phyloP scores from a whole-genome alignment of 768 basidiomycete genomes.

The Rhodotorula taiwanensis region DNA sequence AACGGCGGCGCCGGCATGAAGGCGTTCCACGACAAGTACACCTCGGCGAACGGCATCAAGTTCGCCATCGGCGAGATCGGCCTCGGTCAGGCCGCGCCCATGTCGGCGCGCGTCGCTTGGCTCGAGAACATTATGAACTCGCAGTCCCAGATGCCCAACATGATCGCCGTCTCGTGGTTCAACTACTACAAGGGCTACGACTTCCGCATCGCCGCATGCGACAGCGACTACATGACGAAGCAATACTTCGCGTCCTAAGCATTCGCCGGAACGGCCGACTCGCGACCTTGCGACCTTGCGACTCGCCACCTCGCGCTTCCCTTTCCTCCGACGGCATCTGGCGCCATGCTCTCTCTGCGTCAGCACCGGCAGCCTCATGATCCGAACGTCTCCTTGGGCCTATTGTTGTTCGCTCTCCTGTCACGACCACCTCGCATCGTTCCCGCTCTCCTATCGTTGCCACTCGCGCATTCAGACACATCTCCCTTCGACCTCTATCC shows the following conservation, averaged over 20 bases:
- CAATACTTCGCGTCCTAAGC: constrained; percentile 22
- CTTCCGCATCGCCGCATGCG: constrained; percentile 24
- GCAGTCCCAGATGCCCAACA: constrained; percentile 24
- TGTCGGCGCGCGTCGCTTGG: constrained; percentile 26
- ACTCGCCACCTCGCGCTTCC: too few species aligned
- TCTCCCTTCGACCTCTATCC: too few species aligned
- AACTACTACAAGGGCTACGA: constrained; percentile 35
- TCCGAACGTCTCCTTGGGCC: too few species aligned
- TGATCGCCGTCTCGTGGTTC: constrained; percentile 36
- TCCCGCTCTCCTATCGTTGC: too few species aligned
- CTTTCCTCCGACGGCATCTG: too few species aligned
- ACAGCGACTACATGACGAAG: constrained; percentile 28
- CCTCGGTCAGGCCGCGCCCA: constrained; percentile 18
- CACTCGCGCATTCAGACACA: too few species aligned
- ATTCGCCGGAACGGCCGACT: too few species aligned
- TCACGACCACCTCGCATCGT: too few species aligned
- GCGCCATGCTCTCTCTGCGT: too few species aligned
- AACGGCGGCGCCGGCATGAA: constrained; percentile 33
- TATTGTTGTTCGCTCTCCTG: too few species aligned
- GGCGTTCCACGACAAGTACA: constrained; percentile 40
- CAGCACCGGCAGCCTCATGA: too few species aligned
- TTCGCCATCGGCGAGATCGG: constrained; percentile 43
- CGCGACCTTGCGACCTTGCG: too few species aligned
- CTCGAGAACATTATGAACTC: constrained; percentile 30
- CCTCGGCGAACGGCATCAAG: constrained; percentile 14